A percentile compares a stretch with the other conserved stretches of the same genome.
These are phyloP conservation scores for Penicillium sp. DNA, from an alignment of 2,329 filamentous ascomycete species.

Conservation along the genomic window DNA sequence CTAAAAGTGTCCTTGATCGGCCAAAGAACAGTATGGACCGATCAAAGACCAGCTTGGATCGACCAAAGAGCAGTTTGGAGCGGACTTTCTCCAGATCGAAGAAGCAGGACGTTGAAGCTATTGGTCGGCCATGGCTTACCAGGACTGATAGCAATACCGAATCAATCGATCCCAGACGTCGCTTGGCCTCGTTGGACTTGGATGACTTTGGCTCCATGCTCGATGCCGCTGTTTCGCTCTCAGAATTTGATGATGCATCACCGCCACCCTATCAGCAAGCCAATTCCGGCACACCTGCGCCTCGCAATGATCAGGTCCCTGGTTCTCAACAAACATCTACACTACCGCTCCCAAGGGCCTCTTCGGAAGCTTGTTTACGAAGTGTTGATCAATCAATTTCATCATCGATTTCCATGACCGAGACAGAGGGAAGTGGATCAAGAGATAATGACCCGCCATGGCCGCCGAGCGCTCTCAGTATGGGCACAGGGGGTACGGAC, in stretches of 20 bases:
- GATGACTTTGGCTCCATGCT: conserved; percentile 36
- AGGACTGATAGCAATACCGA: conserved; percentile 23
- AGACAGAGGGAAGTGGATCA: conserved; percentile 6
- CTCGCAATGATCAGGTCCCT: neutral
- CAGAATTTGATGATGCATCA: conserved; percentile 21
- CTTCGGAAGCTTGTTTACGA: neutral
- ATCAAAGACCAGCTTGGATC: conserved; percentile 16
- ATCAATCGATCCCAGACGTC: conserved; percentile 14
- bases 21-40: conserved; percentile 11
- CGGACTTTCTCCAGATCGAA: conserved; percentile 28
- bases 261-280: conserved; percentile 22
- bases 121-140: conserved; percentile 40
- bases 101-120: conserved; percentile 37
- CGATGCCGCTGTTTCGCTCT: conserved; percentile 31
- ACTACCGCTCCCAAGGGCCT: conserved; percentile 3
- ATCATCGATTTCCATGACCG: conserved; percentile 7
- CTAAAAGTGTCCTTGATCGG: conserved; percentile 8
- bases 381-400: conserved; percentile 2
- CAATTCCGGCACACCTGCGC: neutral
- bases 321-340: conserved; percentile 7
- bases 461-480: conserved; percentile 9
- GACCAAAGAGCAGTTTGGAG: conserved; percentile 24
- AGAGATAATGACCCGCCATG: conserved; percentile 8
- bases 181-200: conserved; percentile 32
- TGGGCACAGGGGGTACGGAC: conserved; percentile 1